phyloP scores from a whole-genome alignment of 2,329 filamentous ascomycete species.

The Monosporascus sp. region DNA sequence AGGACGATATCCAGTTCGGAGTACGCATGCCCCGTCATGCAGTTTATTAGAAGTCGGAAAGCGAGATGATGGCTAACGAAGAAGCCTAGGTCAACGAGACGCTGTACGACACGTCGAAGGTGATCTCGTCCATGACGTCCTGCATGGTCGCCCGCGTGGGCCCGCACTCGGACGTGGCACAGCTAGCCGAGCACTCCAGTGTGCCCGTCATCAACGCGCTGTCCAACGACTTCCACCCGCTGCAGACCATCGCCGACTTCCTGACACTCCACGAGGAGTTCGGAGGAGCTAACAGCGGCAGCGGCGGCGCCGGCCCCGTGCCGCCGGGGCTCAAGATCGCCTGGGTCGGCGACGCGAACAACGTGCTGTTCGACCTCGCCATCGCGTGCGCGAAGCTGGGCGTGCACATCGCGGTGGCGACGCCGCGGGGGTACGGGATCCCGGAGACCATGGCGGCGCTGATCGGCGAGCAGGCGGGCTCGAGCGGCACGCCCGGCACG shows the following conservation, averaged over 20 bases:
- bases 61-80: neutral
- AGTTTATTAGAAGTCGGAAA: neutral
- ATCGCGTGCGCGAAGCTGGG: slow-evolving; percentile 85
- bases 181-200: slow-evolving; percentile 65
- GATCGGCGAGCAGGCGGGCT: slow-evolving; percentile 60
- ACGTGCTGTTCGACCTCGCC: slow-evolving; percentile 90
- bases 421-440: slow-evolving; percentile 79
- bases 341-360: slow-evolving; percentile 96
- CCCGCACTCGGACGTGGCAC: slow-evolving; percentile 68
- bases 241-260: slow-evolving; percentile 93
- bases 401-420: slow-evolving; percentile 80
- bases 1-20: slow-evolving; percentile 92
- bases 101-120: slow-evolving; percentile 83
- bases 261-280: slow-evolving; percentile 83
- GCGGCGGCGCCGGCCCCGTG: slow-evolving; percentile 47
- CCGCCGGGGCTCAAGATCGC: slow-evolving; percentile 84
- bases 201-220: slow-evolving; percentile 85
- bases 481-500: slow-evolving; percentile 56
- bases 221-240: slow-evolving; percentile 85
- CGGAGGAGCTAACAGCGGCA: slow-evolving; percentile 35
- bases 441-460: slow-evolving; percentile 67
- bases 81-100: slow-evolving; percentile 76
- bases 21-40: slow-evolving; percentile 40
- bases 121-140: slow-evolving; percentile 91
- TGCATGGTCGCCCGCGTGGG: slow-evolving; percentile 78